Evolutionary conservation across 352 stramenopile genomes (phyloP).

Genomic region (Phytopythium cucurbitacearum): DNA sequence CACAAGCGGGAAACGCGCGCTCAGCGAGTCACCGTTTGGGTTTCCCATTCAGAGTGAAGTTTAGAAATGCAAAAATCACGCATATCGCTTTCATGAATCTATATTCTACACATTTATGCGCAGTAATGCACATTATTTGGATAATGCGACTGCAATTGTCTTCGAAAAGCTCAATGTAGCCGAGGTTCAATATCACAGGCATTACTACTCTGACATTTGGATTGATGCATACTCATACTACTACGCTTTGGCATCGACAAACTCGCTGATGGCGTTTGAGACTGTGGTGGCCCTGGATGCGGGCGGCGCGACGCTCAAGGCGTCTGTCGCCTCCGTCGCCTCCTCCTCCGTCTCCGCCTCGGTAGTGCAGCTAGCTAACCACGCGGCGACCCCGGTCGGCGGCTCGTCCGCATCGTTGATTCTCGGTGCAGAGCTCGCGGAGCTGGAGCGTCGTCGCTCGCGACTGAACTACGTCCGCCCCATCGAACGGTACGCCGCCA

Average conservation of each 20-base stretch:
- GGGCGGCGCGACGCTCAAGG: constrained; percentile 61
- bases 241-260: not conserved
- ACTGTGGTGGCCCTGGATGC: constrained; percentile 52
- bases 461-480: constrained; percentile 42
- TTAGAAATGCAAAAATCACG: too few species aligned
- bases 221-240: not conserved
- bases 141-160: not conserved
- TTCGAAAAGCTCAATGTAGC: not conserved
- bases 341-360: not conserved
- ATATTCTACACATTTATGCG: not conserved
- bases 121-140: not conserved
- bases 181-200: not conserved
- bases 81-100: not conserved
- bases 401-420: constrained; percentile 20
- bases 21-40: not conserved
- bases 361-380: constrained; percentile 38
- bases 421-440: constrained; percentile 41
- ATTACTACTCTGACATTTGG: not conserved
- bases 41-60: not conserved
- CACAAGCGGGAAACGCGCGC: not conserved
- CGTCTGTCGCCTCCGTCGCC: constrained; percentile 27
- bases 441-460: constrained; percentile 47
- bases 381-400: constrained; percentile 29
- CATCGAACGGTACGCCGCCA: constrained; percentile 28
- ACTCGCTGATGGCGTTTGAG: constrained; percentile 6